Evolutionary conservation across 106 monocot species (phyloP).

Genomic region (Triglochin maritima): DNA sequence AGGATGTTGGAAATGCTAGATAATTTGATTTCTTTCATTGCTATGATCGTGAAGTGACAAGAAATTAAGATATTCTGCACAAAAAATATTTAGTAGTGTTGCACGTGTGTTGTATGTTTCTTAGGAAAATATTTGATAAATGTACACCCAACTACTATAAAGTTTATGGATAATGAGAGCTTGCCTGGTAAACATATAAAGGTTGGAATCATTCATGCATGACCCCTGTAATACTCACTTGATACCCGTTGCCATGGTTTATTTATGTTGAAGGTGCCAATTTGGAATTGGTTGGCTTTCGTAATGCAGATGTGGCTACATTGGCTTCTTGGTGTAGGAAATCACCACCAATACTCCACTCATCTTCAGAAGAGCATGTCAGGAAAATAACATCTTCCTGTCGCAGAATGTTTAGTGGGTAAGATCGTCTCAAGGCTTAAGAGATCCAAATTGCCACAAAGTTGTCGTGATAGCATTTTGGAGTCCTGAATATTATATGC

Average conservation of each 20-base stretch:
- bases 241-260: slow-evolving; percentile 43
- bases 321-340: slow-evolving; percentile 62
- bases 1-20: too few species aligned
- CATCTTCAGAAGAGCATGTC: slow-evolving; percentile 56
- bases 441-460: slow-evolving; percentile 13
- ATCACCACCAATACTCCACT: slow-evolving; percentile 36
- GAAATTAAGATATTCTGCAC: neutral
- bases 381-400: slow-evolving; percentile 41
- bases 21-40: neutral
- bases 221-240: slow-evolving; percentile 26
- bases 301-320: slow-evolving; percentile 77
- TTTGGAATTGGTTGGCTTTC: slow-evolving; percentile 76
- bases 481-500: slow-evolving; percentile 19
- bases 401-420: slow-evolving; percentile 68
- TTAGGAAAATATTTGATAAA: neutral
- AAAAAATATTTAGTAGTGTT: neutral
- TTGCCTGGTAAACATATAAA: slow-evolving; percentile 13
- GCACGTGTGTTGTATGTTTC: neutral
- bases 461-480: slow-evolving; percentile 6
- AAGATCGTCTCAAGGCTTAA: slow-evolving; percentile 53
- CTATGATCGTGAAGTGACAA: neutral
- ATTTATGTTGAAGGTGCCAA: slow-evolving; percentile 62
- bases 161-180: neutral
- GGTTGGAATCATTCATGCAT: slow-evolving; percentile 25
- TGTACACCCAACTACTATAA: too few species aligned